phyloP scores from a whole-genome alignment of 495 filamentous ascomycete species.

The Trichoderma orchidacearum region DNA sequence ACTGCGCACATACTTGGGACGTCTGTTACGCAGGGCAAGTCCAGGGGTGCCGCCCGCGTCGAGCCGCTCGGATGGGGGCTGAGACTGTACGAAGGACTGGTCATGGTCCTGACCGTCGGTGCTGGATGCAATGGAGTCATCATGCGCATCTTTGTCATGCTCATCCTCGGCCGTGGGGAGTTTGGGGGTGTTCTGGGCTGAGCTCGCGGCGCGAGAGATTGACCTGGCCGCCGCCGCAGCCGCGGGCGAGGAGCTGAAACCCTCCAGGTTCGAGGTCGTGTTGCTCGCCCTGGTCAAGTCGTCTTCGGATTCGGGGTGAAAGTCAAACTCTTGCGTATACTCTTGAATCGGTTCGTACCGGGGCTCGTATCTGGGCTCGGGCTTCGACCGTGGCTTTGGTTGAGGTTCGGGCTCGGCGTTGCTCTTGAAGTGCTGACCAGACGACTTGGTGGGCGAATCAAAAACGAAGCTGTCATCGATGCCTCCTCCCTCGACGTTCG shows the following conservation, averaged over 20 bases:
- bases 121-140: conserved; percentile 1
- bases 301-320: conserved; percentile 10
- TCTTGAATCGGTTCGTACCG: conserved; percentile 5
- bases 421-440: not conserved
- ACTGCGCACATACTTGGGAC: conserved; percentile 61
- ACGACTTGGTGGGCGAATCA: conserved; percentile 29
- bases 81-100: conserved; percentile 10
- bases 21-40: conserved; percentile 23
- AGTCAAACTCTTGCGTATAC: not conserved
- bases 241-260: conserved; percentile 51
- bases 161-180: conserved; percentile 2
- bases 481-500: conserved; percentile 12
- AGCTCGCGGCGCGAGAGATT: conserved; percentile 31
- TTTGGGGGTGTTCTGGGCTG: conserved; percentile 3
- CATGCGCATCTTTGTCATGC: conserved; percentile 2
- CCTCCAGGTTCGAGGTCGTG: conserved; percentile 45
- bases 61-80: conserved; percentile 9
- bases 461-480: conserved; percentile 55
- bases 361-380: conserved; percentile 2
- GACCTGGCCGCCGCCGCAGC: conserved; percentile 48
- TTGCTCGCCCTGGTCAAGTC: conserved; percentile 24
- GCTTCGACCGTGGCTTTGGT: not conserved
- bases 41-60: conserved; percentile 21
- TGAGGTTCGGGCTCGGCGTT: not conserved
- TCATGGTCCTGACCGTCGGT: conserved; percentile 16